Base-by-base conservation (phyloP, 208 protist genomes). In the Crithidia acanthocephali region DNA sequence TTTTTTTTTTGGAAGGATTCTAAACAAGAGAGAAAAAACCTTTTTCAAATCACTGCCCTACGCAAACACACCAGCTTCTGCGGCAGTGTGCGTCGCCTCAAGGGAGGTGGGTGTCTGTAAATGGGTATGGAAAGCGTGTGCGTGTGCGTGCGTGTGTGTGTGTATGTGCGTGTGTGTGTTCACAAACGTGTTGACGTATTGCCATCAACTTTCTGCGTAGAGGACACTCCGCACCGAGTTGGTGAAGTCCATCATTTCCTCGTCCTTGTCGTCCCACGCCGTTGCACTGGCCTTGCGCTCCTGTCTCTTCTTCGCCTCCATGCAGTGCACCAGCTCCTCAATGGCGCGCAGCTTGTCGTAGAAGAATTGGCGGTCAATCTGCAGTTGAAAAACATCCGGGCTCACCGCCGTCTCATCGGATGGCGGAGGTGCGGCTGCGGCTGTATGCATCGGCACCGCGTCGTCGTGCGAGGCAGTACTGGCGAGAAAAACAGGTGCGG, bases 271-370 rank as follows among this genome's bases (percentile, higher is more conserved):
- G 11, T 62, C 58, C 45, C 73, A 68, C 28, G 42, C 51, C 25
- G 15, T 33, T 20, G 52, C 52, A 1, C 20, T 45, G 37, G 16
- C 35, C 48, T 42, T 28, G 6, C 48, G 61, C 50, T 70, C 27
- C 35, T 61, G 45, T 11, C 25, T 57, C 23, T 62, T 63, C 62
- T 76, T 76, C 5, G 59, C 70, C 23, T 67, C 75, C 22, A 80
- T 52, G 15, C 58, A 68, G 2, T 58, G 44, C 13, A 94, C 83
- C 11, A 96, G 62, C 33, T 66, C 72, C 72, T 94, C 87, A 51
- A 93, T 87, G 56, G 79, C 76, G 20, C 88, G 84, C 35, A 94
- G 77, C 76, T 94, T 96, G 63, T 92, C 90, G 66, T 93, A 95
- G 69, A 84, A 95, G 59, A 93, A 95, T 74, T 90, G 86, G 18